Percentiles rank a stretch among this genome's conserved stretches.
phyloP scores from a whole-genome alignment of 495 filamentous ascomycete species.

The Choiromyces venosus region DNA sequence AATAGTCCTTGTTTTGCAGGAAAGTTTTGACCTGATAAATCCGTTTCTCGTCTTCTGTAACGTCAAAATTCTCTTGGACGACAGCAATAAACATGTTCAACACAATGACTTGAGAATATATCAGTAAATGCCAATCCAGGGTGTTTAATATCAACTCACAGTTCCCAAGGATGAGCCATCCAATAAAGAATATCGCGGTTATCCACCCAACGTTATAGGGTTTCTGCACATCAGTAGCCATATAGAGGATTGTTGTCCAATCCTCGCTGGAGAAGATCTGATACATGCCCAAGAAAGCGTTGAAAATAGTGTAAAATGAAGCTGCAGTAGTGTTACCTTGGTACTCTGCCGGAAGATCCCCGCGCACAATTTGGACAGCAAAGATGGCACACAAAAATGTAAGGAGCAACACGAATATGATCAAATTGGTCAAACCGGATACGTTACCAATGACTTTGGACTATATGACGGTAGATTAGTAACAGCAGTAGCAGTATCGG shows the following conservation, averaged over 20 bases:
- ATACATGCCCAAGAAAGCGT: conserved; percentile 97
- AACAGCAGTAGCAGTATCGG: conserved; percentile 3
- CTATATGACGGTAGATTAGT: conserved; percentile 22
- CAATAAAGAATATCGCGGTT: conserved; percentile 81
- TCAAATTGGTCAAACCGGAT: conserved; percentile 86
- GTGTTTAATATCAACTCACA: conserved; percentile 43
- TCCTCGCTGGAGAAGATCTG: conserved; percentile 95
- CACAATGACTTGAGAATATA: conserved; percentile 58
- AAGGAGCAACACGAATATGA: conserved; percentile 92
- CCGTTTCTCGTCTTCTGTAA: conserved; percentile 98
- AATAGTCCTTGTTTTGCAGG: conserved; percentile 82
- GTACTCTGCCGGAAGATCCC: conserved; percentile 65
- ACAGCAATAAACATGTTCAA: conserved; percentile 99
- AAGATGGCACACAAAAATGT: conserved; percentile 92
- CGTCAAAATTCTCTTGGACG: conserved; percentile 99
- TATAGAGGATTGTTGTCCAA: conserved; percentile 86
- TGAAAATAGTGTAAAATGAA: conserved; percentile 85
- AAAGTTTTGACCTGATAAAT: conserved; percentile 93
- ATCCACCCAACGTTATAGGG: conserved; percentile 75
- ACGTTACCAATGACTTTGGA: conserved; percentile 79
- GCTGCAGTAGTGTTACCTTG: conserved; percentile 55
- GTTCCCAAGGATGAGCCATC: conserved; percentile 92
- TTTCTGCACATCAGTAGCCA: conserved; percentile 62
- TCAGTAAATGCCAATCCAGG: neutral
- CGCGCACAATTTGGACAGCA: conserved; percentile 86